A percentile compares a stretch with the other conserved stretches of the same genome.
Evolutionary conservation across 2,329 filamentous ascomycete species (phyloP).

Genomic region (Clarireedia paspali): DNA sequence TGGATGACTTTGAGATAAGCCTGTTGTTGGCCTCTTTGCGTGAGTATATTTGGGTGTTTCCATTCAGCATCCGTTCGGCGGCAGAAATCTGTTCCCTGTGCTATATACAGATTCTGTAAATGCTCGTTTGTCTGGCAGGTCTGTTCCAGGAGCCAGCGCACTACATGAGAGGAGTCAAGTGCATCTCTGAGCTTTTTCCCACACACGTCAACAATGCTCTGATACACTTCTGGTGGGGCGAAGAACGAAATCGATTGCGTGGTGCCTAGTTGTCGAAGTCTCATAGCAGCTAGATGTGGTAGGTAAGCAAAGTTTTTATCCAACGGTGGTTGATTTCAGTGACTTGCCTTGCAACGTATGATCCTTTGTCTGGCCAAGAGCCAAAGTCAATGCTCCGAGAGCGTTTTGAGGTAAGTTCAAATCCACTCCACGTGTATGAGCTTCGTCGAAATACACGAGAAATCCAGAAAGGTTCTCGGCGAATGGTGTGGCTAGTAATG

Average conservation of each 20-base stretch:
- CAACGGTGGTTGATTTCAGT: no score
- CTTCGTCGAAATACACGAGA: constrained; percentile 24
- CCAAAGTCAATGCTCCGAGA: constrained; percentile 19
- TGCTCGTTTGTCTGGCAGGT: constrained; percentile 54
- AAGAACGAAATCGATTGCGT: constrained; percentile 25
- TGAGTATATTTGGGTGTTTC: constrained; percentile 33
- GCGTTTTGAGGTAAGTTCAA: constrained; percentile 16
- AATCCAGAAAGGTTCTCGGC: constrained; percentile 17
- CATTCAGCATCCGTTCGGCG: constrained; percentile 42
- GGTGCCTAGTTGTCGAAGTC: constrained; percentile 50
- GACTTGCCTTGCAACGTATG: constrained; percentile 42
- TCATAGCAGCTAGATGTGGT: constrained; percentile 48
- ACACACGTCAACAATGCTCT: constrained; percentile 46
- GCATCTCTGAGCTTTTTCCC: constrained; percentile 19
- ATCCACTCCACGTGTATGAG: constrained; percentile 24
- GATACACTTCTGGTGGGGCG: constrained; percentile 25
- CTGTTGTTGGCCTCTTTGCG: constrained; percentile 29
- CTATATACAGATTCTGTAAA: constrained; percentile 47
- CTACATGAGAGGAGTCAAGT: constrained; percentile 36
- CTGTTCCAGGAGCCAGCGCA: constrained; percentile 56
- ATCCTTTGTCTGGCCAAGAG: constrained; percentile 22
- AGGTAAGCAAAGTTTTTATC: no score
- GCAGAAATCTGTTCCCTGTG: constrained; percentile 56
- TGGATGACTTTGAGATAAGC: constrained; percentile 38
- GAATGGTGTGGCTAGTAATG: constrained; percentile 18